Percentiles rank a stretch among this genome's conserved stretches.
Evolutionary conservation across 2,329 filamentous ascomycete genomes (phyloP).

Genomic region (Cadophora sp.): DNA sequence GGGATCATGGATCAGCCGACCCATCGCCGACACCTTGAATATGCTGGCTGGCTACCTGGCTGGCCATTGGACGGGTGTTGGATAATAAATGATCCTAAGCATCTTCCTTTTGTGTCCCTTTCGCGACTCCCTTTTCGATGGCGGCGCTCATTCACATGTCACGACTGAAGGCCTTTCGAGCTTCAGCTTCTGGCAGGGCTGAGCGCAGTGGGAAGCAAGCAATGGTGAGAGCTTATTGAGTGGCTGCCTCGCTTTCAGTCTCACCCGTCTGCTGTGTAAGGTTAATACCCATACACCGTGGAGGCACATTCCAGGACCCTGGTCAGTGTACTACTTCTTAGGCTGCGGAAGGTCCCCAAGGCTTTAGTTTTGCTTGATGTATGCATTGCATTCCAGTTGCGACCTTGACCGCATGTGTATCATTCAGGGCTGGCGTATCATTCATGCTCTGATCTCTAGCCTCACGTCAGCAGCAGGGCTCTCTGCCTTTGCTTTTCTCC

Average conservation of each 20-base stretch:
- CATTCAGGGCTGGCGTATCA: background rate
- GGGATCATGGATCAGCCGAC: too few species aligned
- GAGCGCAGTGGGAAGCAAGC: too few species aligned
- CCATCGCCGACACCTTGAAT: too few species aligned
- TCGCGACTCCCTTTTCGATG: too few species aligned
- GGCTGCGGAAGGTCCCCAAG: too few species aligned
- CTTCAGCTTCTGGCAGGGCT: background rate
- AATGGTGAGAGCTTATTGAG: too few species aligned
- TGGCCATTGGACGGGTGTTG: too few species aligned
- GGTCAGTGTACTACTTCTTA: background rate
- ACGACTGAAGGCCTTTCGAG: background rate
- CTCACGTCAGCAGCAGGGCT: slow-evolving; percentile 15
- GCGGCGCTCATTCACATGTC: background rate
- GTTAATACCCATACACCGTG: background rate
- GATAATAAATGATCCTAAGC: too few species aligned
- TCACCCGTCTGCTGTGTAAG: background rate
- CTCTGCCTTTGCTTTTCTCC: background rate
- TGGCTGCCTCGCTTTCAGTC: background rate
- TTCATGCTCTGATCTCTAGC: background rate
- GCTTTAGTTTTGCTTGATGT: background rate
- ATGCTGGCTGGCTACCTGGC: too few species aligned
- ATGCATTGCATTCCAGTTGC: background rate
- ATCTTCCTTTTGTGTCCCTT: too few species aligned
- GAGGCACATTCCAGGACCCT: background rate
- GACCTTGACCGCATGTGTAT: background rate